Evolutionary conservation across 495 filamentous ascomycete genomes (phyloP), one percentile per base, ranked within the genome.

Genomic region (Neurospora sp.): DNA sequence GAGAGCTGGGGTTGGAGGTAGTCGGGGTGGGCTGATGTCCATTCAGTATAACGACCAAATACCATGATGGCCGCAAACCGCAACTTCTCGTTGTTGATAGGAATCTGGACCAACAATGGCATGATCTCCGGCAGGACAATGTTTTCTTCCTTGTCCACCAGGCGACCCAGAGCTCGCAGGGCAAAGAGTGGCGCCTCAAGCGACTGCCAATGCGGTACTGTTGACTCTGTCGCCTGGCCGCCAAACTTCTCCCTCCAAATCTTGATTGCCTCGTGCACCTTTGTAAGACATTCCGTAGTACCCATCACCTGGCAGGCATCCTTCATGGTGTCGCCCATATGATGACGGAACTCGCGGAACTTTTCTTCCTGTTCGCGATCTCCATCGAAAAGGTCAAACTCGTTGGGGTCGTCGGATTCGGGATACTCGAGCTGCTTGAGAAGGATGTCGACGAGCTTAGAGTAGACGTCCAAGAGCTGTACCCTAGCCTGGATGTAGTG

Each of bases 301-400:
- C 94, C 94, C 79, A 99, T 94, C 22, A 99, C 94, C 76, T 97
- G 91, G 81, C 96, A 98, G 71, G 94, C 93, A 78, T 98, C 96
- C 83, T 99, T 99, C 48, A 99, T 88, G 4, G 97, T 96, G 81
- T 99, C 96, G 20, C 96, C 96, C 94, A 98, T 99, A 37, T 91
- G 88, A 80, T 99, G 96, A 73, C 96, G 86, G 84, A 98, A 98
- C 77, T 97, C 93, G 48, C 96, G 90, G 84, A 98, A 99, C 77
- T 96, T 97, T 77, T 99, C 96, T 79, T 99, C 96, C 69, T 93
- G 89, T 79, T 98, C 96, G 10, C 96, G 89, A 77, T 99, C 96
- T 71, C 96, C 96, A 59, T 96, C 95, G 77, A 98, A 99, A 6
- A 97, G 82, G 80, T 99, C 96, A 9, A 86, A 86, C 69, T 95